Base-by-base conservation (phyloP, 192 early-diverging fungal species). In the Thoreauomyces humboldtii region DNA sequence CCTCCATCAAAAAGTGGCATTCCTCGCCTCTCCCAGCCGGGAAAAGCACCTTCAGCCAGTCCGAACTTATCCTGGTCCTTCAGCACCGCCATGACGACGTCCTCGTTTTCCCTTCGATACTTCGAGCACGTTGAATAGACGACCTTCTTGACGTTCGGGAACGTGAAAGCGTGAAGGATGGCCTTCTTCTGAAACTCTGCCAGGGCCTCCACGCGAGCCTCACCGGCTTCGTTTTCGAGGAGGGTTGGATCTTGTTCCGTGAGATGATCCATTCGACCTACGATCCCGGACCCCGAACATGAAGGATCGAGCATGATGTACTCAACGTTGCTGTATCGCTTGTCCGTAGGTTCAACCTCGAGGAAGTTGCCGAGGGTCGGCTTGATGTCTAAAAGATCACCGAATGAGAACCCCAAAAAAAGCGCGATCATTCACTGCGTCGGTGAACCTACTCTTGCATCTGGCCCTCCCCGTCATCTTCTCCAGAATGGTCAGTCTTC, bases 71-170 rank as follows among this genome's bases (percentile, higher is more conserved):
- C 72, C 51, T 88, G 77, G 2, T 61, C 59, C 12, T 42, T 62
- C 11, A 97, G 72, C 0, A 91, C 80, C 3, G 77, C 72, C 22
- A 84, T 79, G n/a, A 98, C 93, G 0, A 99, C 96, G 7, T 87
- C 86, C 63, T 99, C 96, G 76, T 99, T 98, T 67, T 99, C 96
- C 71, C 87, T 78, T 0, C 77, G 77, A 67, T 98, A 89, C 44
- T 94, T 87, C 5, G 96, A 99, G 71, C 96, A 99, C 1, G 96
- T 99, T 35, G 96, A 99, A 68, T 99, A 99, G 9, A 87, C 86
- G 21, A 99, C 80, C 59, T 83, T 81, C 52, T 91, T 84, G n/a
- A 92, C 88, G 5, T 73, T 77, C 1, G 92, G 92, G 68, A 98
- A 83, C 67, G 77, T 66, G 63, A 77, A 74, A 12, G 93, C 93